Percentiles rank a stretch among this genome's conserved stretches.
These are phyloP conservation scores for Bacidia rubella DNA, from an alignment of 495 filamentous ascomycete genomes.

Conservation along the genomic window DNA sequence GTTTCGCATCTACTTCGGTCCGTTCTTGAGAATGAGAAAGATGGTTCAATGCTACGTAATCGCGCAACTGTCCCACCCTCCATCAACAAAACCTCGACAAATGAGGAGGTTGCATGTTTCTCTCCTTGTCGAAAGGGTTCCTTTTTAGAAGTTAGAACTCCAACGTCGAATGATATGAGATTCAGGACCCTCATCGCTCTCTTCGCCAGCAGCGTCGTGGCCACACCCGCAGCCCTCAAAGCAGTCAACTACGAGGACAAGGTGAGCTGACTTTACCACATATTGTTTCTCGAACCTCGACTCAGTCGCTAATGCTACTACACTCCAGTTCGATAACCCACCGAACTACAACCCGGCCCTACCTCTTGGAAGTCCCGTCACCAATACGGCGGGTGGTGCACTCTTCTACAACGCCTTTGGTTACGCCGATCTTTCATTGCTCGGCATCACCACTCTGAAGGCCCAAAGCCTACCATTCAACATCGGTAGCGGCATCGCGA, in stretches of 20 bases:
- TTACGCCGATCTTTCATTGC: not conserved
- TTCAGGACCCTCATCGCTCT: too few relatives aligned
- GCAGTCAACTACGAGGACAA: not conserved
- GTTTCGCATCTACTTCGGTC: too few relatives aligned
- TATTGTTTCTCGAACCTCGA: not conserved
- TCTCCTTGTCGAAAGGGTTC: too few relatives aligned
- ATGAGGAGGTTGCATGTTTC: too few relatives aligned
- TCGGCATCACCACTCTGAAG: not conserved
- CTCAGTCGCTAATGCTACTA: not conserved
- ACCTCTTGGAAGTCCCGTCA: not conserved
- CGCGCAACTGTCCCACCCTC: too few relatives aligned
- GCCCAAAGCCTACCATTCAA: not conserved
- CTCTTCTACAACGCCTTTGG: not conserved
- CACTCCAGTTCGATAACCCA: not conserved
- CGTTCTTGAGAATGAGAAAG: too few relatives aligned
- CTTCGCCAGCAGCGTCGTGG: too few relatives aligned
- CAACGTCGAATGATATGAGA: too few relatives aligned
- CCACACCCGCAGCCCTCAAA: not conserved
- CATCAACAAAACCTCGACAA: too few relatives aligned
- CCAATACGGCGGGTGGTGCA: not conserved
- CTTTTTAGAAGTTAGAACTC: too few relatives aligned
- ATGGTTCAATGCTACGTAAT: too few relatives aligned
- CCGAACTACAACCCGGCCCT: not conserved
- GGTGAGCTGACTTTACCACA: not conserved
- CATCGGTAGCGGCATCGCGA: not conserved